A percentile compares a stretch with the other conserved stretches of the same genome.
Conservation (phyloP, 495 filamentous ascomycete genomes). For the Tricharina praecox region DNA sequence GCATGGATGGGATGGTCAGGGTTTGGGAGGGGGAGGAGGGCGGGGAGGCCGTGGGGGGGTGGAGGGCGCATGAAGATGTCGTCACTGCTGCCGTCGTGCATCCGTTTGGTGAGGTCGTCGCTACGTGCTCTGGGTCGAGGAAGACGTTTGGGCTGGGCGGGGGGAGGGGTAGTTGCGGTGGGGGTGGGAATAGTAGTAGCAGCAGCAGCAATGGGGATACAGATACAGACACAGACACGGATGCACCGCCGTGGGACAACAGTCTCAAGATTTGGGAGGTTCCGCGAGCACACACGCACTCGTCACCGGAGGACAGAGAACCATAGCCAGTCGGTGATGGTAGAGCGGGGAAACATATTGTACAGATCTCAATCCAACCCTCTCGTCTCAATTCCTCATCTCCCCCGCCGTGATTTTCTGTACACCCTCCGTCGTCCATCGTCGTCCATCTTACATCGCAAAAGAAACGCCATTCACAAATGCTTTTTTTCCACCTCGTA, state of each 20-base stretch:
- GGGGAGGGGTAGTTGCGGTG: slow-evolving; percentile 6
- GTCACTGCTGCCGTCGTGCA: slow-evolving; percentile 20
- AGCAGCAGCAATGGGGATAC: not conserved
- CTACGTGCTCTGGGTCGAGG: slow-evolving; percentile 24
- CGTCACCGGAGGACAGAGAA: too few species aligned
- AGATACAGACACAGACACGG: not conserved
- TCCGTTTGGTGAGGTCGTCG: slow-evolving; percentile 16
- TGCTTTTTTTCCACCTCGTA: too few species aligned
- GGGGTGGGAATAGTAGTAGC: not conserved
- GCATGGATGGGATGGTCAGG: slow-evolving; percentile 57
- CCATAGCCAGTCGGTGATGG: too few species aligned
- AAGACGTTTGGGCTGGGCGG: slow-evolving; percentile 5
- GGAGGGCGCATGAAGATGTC: slow-evolving; percentile 28
- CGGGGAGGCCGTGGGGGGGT: slow-evolving; percentile 22
- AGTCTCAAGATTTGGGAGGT: slow-evolving; percentile 22
- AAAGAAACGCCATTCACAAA: too few species aligned
- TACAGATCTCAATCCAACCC: too few species aligned
- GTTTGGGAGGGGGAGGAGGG: slow-evolving; percentile 40
- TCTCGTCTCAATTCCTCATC: too few species aligned
- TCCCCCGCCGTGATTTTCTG: too few species aligned
- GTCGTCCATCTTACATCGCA: too few species aligned
- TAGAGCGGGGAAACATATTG: too few species aligned
- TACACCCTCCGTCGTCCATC: too few species aligned
- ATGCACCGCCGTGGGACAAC: slow-evolving; percentile 14
- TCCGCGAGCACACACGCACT: too few species aligned